phyloP scores from a whole-genome alignment of 305 asterid species.

The Euphrasia arctica region DNA sequence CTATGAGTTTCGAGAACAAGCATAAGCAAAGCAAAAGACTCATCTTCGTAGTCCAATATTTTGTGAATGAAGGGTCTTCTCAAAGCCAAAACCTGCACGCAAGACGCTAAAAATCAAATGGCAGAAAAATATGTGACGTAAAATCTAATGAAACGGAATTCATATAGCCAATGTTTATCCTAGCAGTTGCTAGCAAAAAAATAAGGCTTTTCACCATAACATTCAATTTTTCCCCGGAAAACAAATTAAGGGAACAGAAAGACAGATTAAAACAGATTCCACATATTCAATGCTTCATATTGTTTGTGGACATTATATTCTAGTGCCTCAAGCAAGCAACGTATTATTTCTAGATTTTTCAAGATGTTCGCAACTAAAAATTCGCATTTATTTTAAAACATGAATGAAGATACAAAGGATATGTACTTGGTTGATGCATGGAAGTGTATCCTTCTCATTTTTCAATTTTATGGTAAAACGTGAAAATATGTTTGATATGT shows the following conservation, averaged over 20 bases:
- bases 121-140: not conserved
- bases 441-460: too few species aligned
- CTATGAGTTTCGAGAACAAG: constrained; percentile 95
- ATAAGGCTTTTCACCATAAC: constrained; percentile 9
- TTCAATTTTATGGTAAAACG: too few species aligned
- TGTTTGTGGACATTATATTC: not conserved
- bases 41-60: constrained; percentile 92
- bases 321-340: constrained; percentile 12
- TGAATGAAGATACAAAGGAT: too few species aligned
- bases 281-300: not conserved
- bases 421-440: too few species aligned
- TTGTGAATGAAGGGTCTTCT: constrained; percentile 90
- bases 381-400: too few species aligned
- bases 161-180: not conserved
- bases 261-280: constrained; percentile 4
- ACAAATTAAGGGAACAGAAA: not conserved
- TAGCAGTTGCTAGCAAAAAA: constrained; percentile 11
- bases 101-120: constrained; percentile 17
- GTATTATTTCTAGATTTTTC: not conserved
- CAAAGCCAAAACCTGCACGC: constrained; percentile 74
- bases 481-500: too few species aligned
- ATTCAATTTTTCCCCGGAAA: not conserved
- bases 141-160: not conserved
- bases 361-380: not conserved
- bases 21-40: constrained; percentile 85